Evolutionary conservation across 139 green algal species (phyloP), one percentile per base, ranked within the genome.

Genomic region (Mychonastes homosphaera): DNA sequence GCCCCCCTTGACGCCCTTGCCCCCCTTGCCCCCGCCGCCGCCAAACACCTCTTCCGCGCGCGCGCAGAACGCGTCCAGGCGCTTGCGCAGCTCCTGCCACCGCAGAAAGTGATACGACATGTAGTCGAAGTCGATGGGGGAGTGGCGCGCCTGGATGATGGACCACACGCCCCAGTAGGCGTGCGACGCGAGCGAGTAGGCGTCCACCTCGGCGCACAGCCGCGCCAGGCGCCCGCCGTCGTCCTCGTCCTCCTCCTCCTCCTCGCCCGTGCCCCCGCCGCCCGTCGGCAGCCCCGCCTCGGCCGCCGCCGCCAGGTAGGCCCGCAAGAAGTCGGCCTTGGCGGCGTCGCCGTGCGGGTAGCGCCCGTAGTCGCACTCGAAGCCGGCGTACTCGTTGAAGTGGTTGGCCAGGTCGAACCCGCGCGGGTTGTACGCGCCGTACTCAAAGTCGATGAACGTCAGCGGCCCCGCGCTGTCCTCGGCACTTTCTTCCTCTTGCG

Each of bases 361-460:
- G 49, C 72, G 69, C 2, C 26, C 66, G 53, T 90, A 95, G 41
- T 95, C 86, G 52, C 87, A 87, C n/a, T 97, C 87, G 63, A 97
- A 94, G 4, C 90, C 92, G 33, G 90, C 90, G 52, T 91, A 98
- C 73, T 99, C 92, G 56, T 83, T 88, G 74, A 96, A 99, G 58
- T 98, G 89, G 73, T 99, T 98, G 27, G 81, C 87, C 21, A 74
- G 71, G 66, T 96, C 88, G 64, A 87, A 95, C 6, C 87, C 90
- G 10, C 76, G 32, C 16, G 76, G 73, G 45, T 78, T 81, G 48
- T 79, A 84, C 3, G 38, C 63, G 6, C 70, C 74, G 64, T 98
- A 98, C 75, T 98, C 92, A 73, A 94, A 97, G 73, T 98, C 91
- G 33, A 98, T 96, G 53, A 97, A 83, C 40, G 83, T 76, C 53